Base-by-base conservation (phyloP, 345 rosid genomes). In the Excoecaria agallocha region DNA sequence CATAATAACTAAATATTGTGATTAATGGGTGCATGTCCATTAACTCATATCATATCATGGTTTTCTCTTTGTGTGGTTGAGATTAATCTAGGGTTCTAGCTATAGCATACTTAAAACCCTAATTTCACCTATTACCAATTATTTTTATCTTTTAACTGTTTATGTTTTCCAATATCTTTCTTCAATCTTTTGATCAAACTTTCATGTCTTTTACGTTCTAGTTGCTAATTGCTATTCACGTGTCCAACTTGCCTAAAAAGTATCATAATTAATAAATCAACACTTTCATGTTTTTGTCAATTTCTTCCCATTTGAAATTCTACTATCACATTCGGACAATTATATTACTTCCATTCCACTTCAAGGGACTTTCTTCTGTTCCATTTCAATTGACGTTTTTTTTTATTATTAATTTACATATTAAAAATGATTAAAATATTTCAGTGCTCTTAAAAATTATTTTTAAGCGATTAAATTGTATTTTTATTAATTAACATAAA, bases 51-150 rank as follows among this genome's bases (percentile, higher is more conserved):
- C 38, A 10, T 24, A 22, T 58, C 62, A 58, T 43, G 48, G 48
- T 9, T 13, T 60, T 30, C 4, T 6, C 17, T 5, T 12, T 72
- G 71, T 69, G 74, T 77, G 77, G 81, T 58, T 55, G 74, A 74
- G 68, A 61, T 77, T 68, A 0, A 30, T 37, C 72, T 75, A 71
- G 84, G 68, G 69, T 75, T 71, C 0, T 51, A 68, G 62, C 48
- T 3, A n/a, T n/a, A 58, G 79, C 67, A 30, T 49, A 24, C 54
- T 24, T 67, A 67, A 30, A 62, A 60, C 69, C 68, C 68, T 48
- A 71, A 71, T 48, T 43, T 59, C 13, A 59, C 17, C 37, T 37
- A 49, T 4, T 16, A 20, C 22, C 74, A 51, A 30, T 30, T 8
- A 56, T 56, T 7, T 3, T 15, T 60, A 60, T 41, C 65, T 60